Evolutionary conservation across 2,329 filamentous ascomycete genomes (phyloP).

Genomic region (Xylariaceae sp.): DNA sequence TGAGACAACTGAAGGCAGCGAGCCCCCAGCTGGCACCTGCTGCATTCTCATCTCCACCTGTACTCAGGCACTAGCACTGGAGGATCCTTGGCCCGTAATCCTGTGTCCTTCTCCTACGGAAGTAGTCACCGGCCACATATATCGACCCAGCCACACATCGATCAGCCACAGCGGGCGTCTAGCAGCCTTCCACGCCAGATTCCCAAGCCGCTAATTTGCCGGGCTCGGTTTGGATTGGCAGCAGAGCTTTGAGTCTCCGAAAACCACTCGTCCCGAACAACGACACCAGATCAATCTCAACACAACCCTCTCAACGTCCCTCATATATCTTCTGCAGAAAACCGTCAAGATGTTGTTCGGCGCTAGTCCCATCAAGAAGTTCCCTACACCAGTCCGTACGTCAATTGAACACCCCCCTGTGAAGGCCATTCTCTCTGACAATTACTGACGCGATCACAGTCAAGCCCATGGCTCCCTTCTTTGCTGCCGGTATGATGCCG

Average conservation of each 20-base stretch:
- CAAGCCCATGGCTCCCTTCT: slow-evolving; percentile 89
- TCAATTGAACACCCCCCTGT: slow-evolving; percentile 34
- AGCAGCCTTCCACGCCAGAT: slow-evolving; percentile 1
- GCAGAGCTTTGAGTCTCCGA: slow-evolving; percentile 21
- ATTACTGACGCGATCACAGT: slow-evolving; percentile 50
- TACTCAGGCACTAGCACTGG: no score
- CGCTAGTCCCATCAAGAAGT: slow-evolving; percentile 67
- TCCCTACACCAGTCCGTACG: slow-evolving; percentile 73
- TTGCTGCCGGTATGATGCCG: slow-evolving; percentile 75
- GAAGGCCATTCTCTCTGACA: slow-evolving; percentile 10
- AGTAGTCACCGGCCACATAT: not conserved
- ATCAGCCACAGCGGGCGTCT: slow-evolving; percentile 2
- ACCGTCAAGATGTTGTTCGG: slow-evolving; percentile 69
- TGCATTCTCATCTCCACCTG: not conserved
- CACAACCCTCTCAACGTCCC: slow-evolving; percentile 32
- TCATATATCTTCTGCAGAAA: slow-evolving; percentile 26
- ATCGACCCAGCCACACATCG: slow-evolving; percentile 5
- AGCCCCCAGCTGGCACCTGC: not conserved
- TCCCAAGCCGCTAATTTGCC: slow-evolving; percentile 7
- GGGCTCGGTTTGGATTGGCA: slow-evolving; percentile 2
- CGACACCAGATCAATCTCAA: slow-evolving; percentile 13
- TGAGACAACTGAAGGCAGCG: no score
- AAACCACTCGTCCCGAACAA: slow-evolving; percentile 20
- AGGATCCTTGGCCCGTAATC: no score
- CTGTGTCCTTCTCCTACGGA: not conserved